These are phyloP conservation scores for Aspergillus bombycis DNA, from an alignment of 2,329 filamentous ascomycete species.

Conservation along the genomic window DNA sequence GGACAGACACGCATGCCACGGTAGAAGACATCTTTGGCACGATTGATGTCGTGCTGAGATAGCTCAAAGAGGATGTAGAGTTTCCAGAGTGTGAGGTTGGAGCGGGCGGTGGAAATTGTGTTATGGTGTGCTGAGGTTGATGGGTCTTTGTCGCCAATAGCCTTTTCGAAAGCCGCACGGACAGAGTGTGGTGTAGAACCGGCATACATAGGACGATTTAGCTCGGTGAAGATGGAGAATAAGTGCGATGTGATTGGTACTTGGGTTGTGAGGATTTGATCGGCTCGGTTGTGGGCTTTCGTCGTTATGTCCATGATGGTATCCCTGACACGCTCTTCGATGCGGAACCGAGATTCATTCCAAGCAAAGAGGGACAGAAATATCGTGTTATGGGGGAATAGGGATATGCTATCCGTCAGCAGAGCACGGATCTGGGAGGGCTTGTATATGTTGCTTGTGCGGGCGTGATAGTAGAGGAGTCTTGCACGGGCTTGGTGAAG, in stretches of 20 bases:
- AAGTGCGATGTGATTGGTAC: conserved; percentile 53
- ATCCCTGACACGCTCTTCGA: conserved; percentile 76
- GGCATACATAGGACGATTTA: conserved; percentile 47
- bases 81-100: conserved; percentile 54
- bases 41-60: conserved; percentile 39
- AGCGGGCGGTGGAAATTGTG: conserved; percentile 28
- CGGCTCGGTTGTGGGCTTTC: conserved; percentile 23
- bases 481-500: conserved; percentile 70
- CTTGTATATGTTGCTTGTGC: conserved; percentile 66
- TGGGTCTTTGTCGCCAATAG: conserved; percentile 40
- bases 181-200: conserved; percentile 56
- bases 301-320: conserved; percentile 54
- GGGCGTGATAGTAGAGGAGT: conserved; percentile 69
- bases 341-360: conserved; percentile 70
- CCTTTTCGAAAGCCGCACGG: conserved; percentile 59
- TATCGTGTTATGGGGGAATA: conserved; percentile 75
- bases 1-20: conserved; percentile 61
- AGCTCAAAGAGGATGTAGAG: conserved; percentile 56
- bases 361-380: conserved; percentile 74
- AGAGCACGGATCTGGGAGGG: conserved; percentile 66
- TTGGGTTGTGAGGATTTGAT: conserved; percentile 15
- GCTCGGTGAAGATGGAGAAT: conserved; percentile 60
- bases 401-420: conserved; percentile 61
- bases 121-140: conserved; percentile 13
- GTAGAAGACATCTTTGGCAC: conserved; percentile 58